A percentile compares a stretch with the other conserved stretches of the same genome.
Evolutionary conservation across 2,329 filamentous ascomycete species (phyloP).

Genomic region (Ampelomyces quisqualis): DNA sequence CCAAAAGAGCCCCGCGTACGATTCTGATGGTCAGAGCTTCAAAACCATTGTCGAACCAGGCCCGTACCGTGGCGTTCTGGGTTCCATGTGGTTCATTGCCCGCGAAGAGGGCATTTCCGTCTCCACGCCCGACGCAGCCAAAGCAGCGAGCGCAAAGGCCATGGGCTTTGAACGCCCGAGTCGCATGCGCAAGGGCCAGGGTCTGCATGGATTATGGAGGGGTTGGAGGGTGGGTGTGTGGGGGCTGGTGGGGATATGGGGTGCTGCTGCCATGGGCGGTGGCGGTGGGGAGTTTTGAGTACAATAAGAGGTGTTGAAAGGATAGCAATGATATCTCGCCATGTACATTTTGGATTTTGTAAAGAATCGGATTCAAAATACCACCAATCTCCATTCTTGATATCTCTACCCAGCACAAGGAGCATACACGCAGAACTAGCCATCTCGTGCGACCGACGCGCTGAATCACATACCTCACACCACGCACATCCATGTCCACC

Average conservation of each 20-base stretch:
- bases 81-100: slow-evolving; percentile 85
- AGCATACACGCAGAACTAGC: too few relatives aligned
- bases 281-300: slow-evolving; percentile 42
- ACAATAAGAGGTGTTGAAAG: background rate
- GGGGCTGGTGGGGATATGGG: slow-evolving; percentile 74
- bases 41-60: slow-evolving; percentile 80
- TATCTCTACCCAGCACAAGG: too few relatives aligned
- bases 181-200: slow-evolving; percentile 62
- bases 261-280: slow-evolving; percentile 59
- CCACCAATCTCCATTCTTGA: too few relatives aligned
- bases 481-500: too few relatives aligned
- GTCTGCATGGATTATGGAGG: slow-evolving; percentile 66
- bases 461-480: too few relatives aligned
- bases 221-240: slow-evolving; percentile 79
- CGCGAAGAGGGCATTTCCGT: slow-evolving; percentile 71
- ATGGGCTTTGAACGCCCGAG: slow-evolving; percentile 38
- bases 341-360: background rate
- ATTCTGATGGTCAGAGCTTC: slow-evolving; percentile 40
- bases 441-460: too few relatives aligned
- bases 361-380: too few relatives aligned
- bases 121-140: slow-evolving; percentile 24
- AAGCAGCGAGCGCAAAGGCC: slow-evolving; percentile 27
- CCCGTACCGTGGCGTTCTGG: slow-evolving; percentile 80
- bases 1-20: slow-evolving; percentile 20
- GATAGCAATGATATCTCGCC: background rate